These are phyloP conservation scores for Phlyctochytrium planicorne DNA, from an alignment of 192 early-diverging fungal genomes.

Conservation along the genomic window DNA sequence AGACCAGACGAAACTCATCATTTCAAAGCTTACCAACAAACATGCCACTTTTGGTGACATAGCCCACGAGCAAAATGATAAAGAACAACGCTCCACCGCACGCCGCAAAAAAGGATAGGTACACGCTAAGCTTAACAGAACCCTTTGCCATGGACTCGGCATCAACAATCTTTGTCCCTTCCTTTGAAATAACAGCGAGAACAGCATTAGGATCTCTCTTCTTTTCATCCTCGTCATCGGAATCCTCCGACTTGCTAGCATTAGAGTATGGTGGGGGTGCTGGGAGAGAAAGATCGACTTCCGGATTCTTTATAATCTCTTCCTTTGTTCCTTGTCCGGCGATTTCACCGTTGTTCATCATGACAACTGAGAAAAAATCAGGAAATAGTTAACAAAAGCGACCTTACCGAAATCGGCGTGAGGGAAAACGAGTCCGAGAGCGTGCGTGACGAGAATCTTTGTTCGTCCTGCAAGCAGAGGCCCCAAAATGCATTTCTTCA, in stretches of 20 bases:
- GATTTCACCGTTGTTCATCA: slow-evolving; percentile 39
- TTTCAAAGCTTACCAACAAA: too few relatives aligned
- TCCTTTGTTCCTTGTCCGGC: slow-evolving; percentile 15
- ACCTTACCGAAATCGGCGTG: slow-evolving; percentile 24
- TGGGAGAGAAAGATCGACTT: slow-evolving; percentile 19
- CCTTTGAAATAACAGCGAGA: slow-evolving; percentile 16
- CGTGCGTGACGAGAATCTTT: slow-evolving; percentile 76
- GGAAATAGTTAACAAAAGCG: neutral
- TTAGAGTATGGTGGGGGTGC: too few relatives aligned
- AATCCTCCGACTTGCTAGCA: neutral
- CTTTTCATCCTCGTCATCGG: slow-evolving; percentile 13
- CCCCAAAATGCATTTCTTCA: slow-evolving; percentile 58
- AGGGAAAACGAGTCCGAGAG: slow-evolving; percentile 10
- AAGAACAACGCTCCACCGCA: slow-evolving; percentile 25
- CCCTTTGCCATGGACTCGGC: slow-evolving; percentile 27
- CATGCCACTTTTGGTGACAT: neutral
- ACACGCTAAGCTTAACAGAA: slow-evolving; percentile 16
- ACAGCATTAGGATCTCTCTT: too few relatives aligned
- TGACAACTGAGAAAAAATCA: slow-evolving; percentile 23
- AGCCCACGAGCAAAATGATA: neutral
- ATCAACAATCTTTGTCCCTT: slow-evolving; percentile 46
- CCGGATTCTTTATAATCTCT: slow-evolving; percentile 9
- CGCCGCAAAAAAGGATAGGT: slow-evolving; percentile 25
- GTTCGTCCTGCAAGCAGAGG: slow-evolving; percentile 72
- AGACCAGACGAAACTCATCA: too few relatives aligned